Base-by-base conservation (phyloP, 1,284 basidiomycete species). In the Tremellales sp. region DNA sequence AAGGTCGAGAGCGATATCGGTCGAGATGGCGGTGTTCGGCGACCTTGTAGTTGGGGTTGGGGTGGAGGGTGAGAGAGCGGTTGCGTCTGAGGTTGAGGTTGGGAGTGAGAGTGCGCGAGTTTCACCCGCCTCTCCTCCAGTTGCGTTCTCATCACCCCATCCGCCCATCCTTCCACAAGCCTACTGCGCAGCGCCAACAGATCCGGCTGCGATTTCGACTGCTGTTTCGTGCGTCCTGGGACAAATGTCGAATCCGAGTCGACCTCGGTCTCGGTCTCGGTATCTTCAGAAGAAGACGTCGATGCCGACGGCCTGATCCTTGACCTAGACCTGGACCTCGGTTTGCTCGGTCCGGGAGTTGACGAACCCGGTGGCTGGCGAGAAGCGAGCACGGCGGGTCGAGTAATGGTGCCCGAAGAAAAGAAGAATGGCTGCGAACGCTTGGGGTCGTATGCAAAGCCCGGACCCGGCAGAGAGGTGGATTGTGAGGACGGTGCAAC, bases 191-290 rank as follows among this genome's bases (percentile, higher is more conserved):
- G 45, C 4, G 56, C 63, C 6, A 54, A 53, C 28, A 71, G 46
- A 45, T 71, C 65, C 1, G 68, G 68, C 47, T 71, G 68, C 26
- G 64, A 67, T 4, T 50, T 48, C 16, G 63, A 64, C 19, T 65
- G 61, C 40, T 57, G 39, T 56, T 45, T 31, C 36, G 29, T 10
- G 2, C 60, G 51, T 5, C 57, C 54, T 1, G 60, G 63, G 8
- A 61, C 60, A 24, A 61, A 60, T 1, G 61, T 63, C 28, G 60
- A 53, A 51, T 62, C 63, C 38, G 55, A 67, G 51, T 61, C 65
- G 22, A 60, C 59, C 22, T 63, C 63, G 1, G 65, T 62, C 36
- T 69, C 66, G 1, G 64, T 50, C 21, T 54, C 51, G 25, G 46
- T 47, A 19, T 52, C 50, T 34, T 52, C 50, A 12, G 46, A 35